Percentiles rank a stretch among this genome's conserved stretches.
Conservation (phyloP, 208 protist species). For the Crithidia brevicula region DNA sequence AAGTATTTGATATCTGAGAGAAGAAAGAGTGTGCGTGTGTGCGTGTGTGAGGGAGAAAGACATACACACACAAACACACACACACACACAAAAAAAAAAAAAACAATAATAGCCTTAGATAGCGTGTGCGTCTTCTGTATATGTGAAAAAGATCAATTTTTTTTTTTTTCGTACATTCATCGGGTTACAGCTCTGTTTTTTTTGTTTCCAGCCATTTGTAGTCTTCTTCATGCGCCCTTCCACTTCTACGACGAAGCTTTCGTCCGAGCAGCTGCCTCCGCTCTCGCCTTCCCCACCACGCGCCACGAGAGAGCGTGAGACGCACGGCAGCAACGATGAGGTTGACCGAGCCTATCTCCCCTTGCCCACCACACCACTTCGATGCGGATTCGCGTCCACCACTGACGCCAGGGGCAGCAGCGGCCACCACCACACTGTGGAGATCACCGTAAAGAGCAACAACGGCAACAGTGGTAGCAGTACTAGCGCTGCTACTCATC, state of each 20-base stretch:
- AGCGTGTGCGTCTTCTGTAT: no score
- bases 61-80: background rate
- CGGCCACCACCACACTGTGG: background rate
- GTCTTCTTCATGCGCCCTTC: background rate
- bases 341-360: background rate
- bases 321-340: conserved; percentile 2
- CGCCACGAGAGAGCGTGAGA: background rate
- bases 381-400: background rate
- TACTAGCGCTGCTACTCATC: background rate
- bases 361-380: background rate
- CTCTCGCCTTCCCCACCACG: conserved; percentile 4
- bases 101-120: no score
- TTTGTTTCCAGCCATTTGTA: no score
- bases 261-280: conserved; percentile 2
- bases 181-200: no score
- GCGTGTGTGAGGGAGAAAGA: background rate
- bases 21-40: no score
- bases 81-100: no score
- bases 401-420: no score
- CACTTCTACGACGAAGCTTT: background rate
- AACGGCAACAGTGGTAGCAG: background rate
- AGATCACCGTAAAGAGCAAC: background rate
- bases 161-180: no score
- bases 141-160: no score
- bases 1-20: no score